Conservation (phyloP, 1,284 basidiomycete genomes). For the Apiotrichum domesticum region DNA sequence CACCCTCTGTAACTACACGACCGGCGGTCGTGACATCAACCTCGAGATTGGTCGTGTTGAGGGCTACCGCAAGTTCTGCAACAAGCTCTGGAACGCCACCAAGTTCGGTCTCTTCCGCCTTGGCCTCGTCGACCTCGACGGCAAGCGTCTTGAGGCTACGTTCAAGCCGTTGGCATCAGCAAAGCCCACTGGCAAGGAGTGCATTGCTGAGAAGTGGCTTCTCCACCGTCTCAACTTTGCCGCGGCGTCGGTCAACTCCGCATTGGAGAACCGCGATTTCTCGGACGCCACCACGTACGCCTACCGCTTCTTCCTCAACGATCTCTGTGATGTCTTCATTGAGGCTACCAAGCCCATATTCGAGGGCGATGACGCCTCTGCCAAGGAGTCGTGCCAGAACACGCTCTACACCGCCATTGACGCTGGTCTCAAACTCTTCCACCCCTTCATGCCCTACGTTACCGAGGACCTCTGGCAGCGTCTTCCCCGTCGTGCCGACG, state of each 20-base stretch:
- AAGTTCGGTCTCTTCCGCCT: conserved; percentile 97
- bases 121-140: conserved; percentile 52
- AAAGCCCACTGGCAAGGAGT: conserved; percentile 81
- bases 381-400: conserved; percentile 80
- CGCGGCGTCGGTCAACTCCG: conserved; percentile 66
- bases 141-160: conserved; percentile 48
- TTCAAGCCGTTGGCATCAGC: conserved; percentile 68
- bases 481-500: conserved; percentile 74
- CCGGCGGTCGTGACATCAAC: conserved; percentile 86
- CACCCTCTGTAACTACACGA: conserved; percentile 88
- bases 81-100: conserved; percentile 99
- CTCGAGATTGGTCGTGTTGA: conserved; percentile 95
- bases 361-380: conserved; percentile 60
- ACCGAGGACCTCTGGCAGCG: conserved; percentile 99
- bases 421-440: conserved; percentile 77
- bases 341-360: conserved; percentile 98
- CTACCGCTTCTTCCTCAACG: conserved; percentile 97
- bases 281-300: conserved; percentile 79
- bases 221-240: conserved; percentile 88
- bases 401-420: conserved; percentile 95
- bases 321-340: conserved; percentile 97
- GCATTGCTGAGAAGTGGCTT: conserved; percentile 92
- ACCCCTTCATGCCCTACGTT: conserved; percentile 99
- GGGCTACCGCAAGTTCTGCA: conserved; percentile 99
- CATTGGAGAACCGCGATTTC: conserved; percentile 79